Evolutionary conservation across 306 rosid genomes (phyloP).

Genomic region (Aeschynomene evenia): DNA sequence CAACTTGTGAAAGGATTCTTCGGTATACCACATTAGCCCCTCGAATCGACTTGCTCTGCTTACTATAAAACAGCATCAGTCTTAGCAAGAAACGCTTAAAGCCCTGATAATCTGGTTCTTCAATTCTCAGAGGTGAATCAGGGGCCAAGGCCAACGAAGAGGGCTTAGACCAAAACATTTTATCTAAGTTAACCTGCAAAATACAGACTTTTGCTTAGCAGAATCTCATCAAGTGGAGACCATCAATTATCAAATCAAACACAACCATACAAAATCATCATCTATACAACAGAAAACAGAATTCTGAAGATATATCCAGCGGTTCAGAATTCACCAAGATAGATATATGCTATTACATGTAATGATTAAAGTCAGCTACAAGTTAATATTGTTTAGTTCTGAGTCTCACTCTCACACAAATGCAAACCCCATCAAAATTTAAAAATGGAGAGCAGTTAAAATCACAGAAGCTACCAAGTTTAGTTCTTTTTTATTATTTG

Average conservation of each 20-base stretch:
- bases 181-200: slow-evolving; percentile 65
- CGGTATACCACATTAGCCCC: slow-evolving; percentile 84
- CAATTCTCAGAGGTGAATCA: slow-evolving; percentile 69
- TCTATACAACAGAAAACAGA: no score
- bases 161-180: slow-evolving; percentile 85
- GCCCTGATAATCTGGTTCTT: slow-evolving; percentile 77
- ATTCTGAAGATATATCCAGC: no score
- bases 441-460: not conserved
- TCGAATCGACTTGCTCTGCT: slow-evolving; percentile 91
- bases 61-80: slow-evolving; percentile 78
- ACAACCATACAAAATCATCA: not conserved
- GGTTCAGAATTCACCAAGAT: no score
- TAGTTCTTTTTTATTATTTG: not conserved
- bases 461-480: not conserved
- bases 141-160: slow-evolving; percentile 62
- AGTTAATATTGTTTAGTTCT: not conserved
- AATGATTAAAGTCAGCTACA: not conserved
- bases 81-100: slow-evolving; percentile 60
- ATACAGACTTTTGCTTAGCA: slow-evolving; percentile 16
- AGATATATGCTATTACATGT: no score
- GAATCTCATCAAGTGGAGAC: slow-evolving; percentile 3
- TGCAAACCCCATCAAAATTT: not conserved
- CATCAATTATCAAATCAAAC: not conserved
- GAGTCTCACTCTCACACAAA: no score
- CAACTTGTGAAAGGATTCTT: slow-evolving; percentile 78